Evolutionary conservation across 2,329 filamentous ascomycete genomes (phyloP), one percentile per base, ranked within the genome.

Genomic region (Pseudopyrenochaeta lycopersici): DNA sequence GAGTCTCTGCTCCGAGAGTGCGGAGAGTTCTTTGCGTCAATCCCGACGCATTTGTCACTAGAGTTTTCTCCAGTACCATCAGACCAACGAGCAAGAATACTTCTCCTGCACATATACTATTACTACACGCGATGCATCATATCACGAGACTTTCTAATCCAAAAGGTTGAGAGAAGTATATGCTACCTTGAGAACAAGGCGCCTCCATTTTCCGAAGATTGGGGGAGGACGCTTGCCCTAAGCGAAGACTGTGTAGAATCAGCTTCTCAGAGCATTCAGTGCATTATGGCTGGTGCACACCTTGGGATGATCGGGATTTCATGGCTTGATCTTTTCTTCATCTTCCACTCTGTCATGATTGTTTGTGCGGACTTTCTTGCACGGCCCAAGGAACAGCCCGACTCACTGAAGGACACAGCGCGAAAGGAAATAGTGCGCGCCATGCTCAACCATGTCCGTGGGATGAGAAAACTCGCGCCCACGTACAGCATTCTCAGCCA

Each of bases 161-260:
- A 61, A n/a, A 69, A 67, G 23, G 56, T 67, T 2, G 64, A 69
- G 31, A 56, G 57, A n/a, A 56, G 55, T 23, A 54, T 69, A 4
- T 47, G 48, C 18, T 50, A 49, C 11, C 41, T 67, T 11, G 64
- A 67, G 44, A 48, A 50, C 6, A 56, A 53, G 12, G 7, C 45
- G 4, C 29, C 41, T 4, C 48, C 51, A 2, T n/a, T 42, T 29
- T 52, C 61, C 3, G 55, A 59, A 12, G 52, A 66, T 39, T 59
- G 58, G 46, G 43, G 33, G 20, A 62, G 50, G 21, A 59, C 48
- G 23, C 45, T 67, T 4, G 27, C 41, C 9, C 43, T 71, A n/a
- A 60, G 59, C 30, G 66, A 70, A 42, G 65, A 68, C 23, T 71
- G 68, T 47, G 62, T 71, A 7, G 60, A 66, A 21, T 68, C 66